These are phyloP conservation scores for Exserohilum rostratum DNA, from an alignment of 2,329 filamentous ascomycete genomes.

Conservation along the genomic window DNA sequence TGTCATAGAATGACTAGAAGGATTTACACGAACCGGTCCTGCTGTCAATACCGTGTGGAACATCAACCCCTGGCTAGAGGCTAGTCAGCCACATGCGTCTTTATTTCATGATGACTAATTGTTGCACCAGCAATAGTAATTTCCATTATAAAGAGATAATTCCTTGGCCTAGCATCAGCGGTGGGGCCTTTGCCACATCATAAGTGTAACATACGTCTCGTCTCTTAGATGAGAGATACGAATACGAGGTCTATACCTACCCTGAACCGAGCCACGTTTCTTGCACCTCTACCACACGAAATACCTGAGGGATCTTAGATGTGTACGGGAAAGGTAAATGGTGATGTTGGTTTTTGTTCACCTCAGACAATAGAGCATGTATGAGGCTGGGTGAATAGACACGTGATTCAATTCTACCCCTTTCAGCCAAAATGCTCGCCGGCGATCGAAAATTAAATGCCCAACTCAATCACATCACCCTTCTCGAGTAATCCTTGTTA, in stretches of 20 bases:
- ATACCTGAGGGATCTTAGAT: background rate
- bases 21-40: constrained; percentile 4
- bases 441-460: background rate
- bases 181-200: background rate
- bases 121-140: constrained; percentile 3
- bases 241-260: background rate
- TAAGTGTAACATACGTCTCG: background rate
- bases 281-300: background rate
- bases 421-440: background rate
- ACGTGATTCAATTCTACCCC: background rate
- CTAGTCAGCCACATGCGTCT: constrained; percentile 6
- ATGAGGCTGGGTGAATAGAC: no score
- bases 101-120: constrained; percentile 12
- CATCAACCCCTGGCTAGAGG: constrained; percentile 14
- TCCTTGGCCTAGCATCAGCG: background rate
- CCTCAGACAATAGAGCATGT: no score
- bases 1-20: constrained; percentile 1
- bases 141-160: background rate
- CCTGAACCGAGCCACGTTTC: background rate
- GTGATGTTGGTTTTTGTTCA: no score
- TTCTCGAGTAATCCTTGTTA: background rate
- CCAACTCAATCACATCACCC: background rate
- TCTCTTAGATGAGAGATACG: background rate
- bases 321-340: no score
- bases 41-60: constrained; percentile 16